Evolutionary conservation across 495 filamentous ascomycete species (phyloP).

Genomic region (Penicillium lagena): DNA sequence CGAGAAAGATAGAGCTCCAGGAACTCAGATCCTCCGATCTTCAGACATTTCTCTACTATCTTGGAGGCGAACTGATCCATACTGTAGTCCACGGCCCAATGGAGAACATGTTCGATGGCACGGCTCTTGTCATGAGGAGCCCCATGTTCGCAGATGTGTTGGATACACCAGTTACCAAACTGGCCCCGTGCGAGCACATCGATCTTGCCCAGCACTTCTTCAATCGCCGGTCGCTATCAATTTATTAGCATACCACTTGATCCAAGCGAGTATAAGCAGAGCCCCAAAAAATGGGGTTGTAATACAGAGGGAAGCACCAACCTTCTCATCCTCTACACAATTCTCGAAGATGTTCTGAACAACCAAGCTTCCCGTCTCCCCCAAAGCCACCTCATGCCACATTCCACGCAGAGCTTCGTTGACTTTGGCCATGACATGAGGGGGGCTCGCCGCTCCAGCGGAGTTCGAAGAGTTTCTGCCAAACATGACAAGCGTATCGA

Average conservation of each 20-base stretch:
- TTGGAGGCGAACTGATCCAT: conserved; percentile 99
- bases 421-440: conserved; percentile 97
- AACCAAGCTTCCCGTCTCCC: conserved; percentile 94
- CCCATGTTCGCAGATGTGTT: conserved; percentile 98
- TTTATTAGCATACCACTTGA: conserved; percentile 25
- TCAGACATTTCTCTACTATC: conserved; percentile 97
- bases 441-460: conserved; percentile 92
- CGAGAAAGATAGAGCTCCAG: conserved; percentile 87
- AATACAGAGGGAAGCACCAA: conserved; percentile 14
- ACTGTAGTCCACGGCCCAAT: conserved; percentile 89
- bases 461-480: conserved; percentile 99
- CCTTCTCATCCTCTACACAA: conserved; percentile 97
- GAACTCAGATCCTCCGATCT: conserved; percentile 90
- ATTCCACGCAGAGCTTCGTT: conserved; percentile 93
- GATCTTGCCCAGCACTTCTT: conserved; percentile 89
- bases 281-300: too few species aligned
- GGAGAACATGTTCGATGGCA: conserved; percentile 90
- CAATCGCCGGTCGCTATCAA: conserved; percentile 82
- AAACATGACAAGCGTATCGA: conserved; percentile 97
- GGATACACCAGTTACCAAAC: conserved; percentile 99
- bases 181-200: conserved; percentile 97
- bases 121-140: conserved; percentile 84
- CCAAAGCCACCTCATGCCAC: conserved; percentile 97
- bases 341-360: conserved; percentile 99
- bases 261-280: not conserved